Percentiles rank a stretch among this genome's conserved stretches.
Conservation (phyloP, 2,329 filamentous ascomycete species). For the Teratosphaeriaceae sp. region DNA sequence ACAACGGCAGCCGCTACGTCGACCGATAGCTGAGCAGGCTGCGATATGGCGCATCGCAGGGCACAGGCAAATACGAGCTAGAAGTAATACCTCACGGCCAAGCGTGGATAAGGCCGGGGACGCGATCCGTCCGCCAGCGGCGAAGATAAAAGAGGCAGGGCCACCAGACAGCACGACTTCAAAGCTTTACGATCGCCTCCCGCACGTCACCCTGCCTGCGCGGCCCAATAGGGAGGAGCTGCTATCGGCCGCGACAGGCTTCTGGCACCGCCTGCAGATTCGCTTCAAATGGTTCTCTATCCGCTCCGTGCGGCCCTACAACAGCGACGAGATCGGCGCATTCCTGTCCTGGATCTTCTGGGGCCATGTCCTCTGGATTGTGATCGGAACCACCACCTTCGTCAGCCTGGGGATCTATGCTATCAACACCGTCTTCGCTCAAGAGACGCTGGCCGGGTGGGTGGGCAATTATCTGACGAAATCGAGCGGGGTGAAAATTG, state of each 20-base stretch:
- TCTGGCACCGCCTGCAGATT: conserved; percentile 83
- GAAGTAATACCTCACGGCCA: no score
- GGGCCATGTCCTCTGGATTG: conserved; percentile 88
- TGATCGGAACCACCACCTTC: conserved; percentile 96
- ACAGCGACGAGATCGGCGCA: conserved; percentile 90
- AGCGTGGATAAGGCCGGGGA: no score
- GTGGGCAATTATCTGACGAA: conserved; percentile 93
- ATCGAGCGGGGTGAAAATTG: conserved; percentile 84
- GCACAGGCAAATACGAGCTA: background rate
- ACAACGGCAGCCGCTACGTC: background rate
- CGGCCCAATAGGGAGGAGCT: conserved; percentile 90
- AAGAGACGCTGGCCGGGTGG: conserved; percentile 91
- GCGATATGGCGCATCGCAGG: background rate
- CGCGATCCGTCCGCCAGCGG: no score
- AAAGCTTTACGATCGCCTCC: conserved; percentile 55
- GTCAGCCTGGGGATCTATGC: conserved; percentile 85
- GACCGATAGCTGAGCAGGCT: background rate
- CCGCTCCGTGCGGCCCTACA: conserved; percentile 87
- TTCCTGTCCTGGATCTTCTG: conserved; percentile 93
- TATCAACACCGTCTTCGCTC: conserved; percentile 94
- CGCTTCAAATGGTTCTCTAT: conserved; percentile 99
- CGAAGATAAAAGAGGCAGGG: background rate
- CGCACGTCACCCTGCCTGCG: conserved; percentile 52
- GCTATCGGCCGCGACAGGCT: conserved; percentile 81
- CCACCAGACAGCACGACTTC: conserved; percentile 14